A percentile compares a stretch with the other conserved stretches of the same genome.
Conservation (phyloP, 106 monocot species). For the Phalaenopsis equestris region DNA sequence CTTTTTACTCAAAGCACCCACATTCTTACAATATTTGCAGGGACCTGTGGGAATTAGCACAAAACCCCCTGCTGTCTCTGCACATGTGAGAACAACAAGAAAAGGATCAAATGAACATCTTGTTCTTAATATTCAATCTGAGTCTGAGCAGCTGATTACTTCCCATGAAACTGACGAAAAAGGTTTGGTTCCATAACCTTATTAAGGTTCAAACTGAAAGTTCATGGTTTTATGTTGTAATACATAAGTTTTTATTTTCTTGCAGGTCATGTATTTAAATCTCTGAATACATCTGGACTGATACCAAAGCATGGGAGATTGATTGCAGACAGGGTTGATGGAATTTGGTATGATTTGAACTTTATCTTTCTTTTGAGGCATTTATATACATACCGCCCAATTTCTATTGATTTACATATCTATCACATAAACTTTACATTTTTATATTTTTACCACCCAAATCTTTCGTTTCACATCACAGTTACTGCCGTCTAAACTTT, state of each 20-base stretch:
- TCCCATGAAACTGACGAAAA: conserved; percentile 71
- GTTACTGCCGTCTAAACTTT: neutral
- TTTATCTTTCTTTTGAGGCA: neutral
- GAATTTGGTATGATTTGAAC: conserved; percentile 59
- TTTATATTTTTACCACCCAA: too few relatives aligned
- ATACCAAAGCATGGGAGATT: conserved; percentile 86
- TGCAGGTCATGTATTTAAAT: conserved; percentile 89
- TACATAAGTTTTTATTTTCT: conserved; percentile 6
- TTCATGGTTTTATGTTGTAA: neutral
- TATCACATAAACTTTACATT: too few relatives aligned
- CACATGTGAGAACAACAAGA: conserved; percentile 59
- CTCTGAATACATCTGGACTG: conserved; percentile 77
- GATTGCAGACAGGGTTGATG: conserved; percentile 86
- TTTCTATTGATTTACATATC: too few relatives aligned
- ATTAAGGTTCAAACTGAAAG: neutral
- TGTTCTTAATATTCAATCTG: conserved; percentile 57
- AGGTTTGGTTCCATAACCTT: conserved; percentile 31
- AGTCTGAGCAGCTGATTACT: conserved; percentile 47
- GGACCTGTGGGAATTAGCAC: conserved; percentile 45
- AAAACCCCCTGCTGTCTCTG: conserved; percentile 39
- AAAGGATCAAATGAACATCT: conserved; percentile 88
- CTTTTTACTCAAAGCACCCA: neutral
- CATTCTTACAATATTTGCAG: conserved; percentile 25
- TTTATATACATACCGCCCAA: too few relatives aligned
- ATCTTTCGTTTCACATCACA: too few relatives aligned